Percentiles rank a stretch among this genome's conserved stretches.
Conservation (phyloP, 2,329 filamentous ascomycete species). For the Byssochlamys sp. region DNA sequence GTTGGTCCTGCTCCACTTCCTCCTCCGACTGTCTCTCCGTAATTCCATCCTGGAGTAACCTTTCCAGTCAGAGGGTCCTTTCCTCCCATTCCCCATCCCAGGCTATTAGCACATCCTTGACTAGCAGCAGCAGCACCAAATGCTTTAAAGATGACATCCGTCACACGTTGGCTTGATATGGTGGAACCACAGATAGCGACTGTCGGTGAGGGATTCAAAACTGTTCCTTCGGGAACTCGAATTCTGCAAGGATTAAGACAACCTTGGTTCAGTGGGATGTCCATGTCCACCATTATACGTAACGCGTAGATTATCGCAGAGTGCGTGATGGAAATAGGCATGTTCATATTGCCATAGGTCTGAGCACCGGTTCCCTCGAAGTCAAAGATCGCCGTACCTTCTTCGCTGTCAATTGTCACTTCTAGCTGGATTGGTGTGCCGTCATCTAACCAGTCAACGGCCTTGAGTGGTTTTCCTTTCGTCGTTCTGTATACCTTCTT, state of each 20-base stretch:
- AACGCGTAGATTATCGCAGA: conserved; percentile 71
- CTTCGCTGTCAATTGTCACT: conserved; percentile 58
- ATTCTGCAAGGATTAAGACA: conserved; percentile 63
- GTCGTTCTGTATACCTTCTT: conserved; percentile 64
- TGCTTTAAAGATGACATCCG: conserved; percentile 64
- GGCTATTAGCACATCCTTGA: conserved; percentile 67
- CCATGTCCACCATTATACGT: conserved; percentile 61
- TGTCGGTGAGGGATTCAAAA: conserved; percentile 60
- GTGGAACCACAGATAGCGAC: conserved; percentile 67
- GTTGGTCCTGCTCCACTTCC: conserved; percentile 60
- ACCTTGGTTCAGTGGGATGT: conserved; percentile 71
- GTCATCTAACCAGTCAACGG: conserved; percentile 71
- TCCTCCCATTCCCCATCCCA: conserved; percentile 68
- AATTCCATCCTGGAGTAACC: conserved; percentile 48
- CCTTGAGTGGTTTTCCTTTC: conserved; percentile 54
- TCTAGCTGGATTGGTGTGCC: conserved; percentile 62
- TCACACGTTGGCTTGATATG: conserved; percentile 52
- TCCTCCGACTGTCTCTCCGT: conserved; percentile 71
- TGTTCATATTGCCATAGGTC: conserved; percentile 65
- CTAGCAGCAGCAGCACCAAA: conserved; percentile 63
- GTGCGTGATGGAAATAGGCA: conserved; percentile 64
- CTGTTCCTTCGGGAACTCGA: conserved; percentile 58
- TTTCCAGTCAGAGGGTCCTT: conserved; percentile 33
- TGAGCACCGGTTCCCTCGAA: conserved; percentile 64
- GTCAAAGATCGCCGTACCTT: conserved; percentile 63